Evolutionary conservation across 129 eudicot species (phyloP).

Genomic region (Flaveria sonorensis): DNA sequence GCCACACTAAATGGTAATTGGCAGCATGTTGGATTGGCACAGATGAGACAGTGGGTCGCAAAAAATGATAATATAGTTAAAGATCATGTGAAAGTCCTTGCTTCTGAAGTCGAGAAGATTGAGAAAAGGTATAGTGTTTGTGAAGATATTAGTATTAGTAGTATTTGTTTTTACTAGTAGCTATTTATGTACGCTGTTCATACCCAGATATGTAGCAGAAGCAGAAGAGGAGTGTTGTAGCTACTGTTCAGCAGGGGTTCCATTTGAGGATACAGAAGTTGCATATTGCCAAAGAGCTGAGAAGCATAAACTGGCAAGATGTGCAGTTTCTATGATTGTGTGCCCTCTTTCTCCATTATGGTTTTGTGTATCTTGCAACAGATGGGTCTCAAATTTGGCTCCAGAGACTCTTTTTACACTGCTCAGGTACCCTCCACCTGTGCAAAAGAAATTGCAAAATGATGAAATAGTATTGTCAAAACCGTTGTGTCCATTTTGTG

Average conservation of each 20-base stretch:
- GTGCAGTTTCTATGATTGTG: slow-evolving; percentile 68
- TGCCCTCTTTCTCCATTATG: slow-evolving; percentile 65
- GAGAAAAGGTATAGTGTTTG: slow-evolving; percentile 52
- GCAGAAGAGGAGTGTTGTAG: slow-evolving; percentile 50
- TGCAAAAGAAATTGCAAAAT: slow-evolving; percentile 23
- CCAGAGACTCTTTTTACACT: slow-evolving; percentile 53
- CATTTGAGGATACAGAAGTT: slow-evolving; percentile 64
- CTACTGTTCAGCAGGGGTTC: slow-evolving; percentile 70
- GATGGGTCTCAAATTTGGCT: slow-evolving; percentile 59
- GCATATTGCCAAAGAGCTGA: slow-evolving; percentile 57
- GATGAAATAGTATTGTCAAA: slow-evolving; percentile 21
- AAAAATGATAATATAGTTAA: slow-evolving; percentile 30
- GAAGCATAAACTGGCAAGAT: slow-evolving; percentile 61
- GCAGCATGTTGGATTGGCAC: slow-evolving; percentile 58
- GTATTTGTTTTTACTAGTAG: neutral
- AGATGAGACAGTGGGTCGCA: slow-evolving; percentile 71
- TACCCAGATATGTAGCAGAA: slow-evolving; percentile 35
- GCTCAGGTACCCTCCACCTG: slow-evolving; percentile 42
- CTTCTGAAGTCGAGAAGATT: slow-evolving; percentile 49
- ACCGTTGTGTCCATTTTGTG: slow-evolving; percentile 91
- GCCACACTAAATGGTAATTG: slow-evolving; percentile 44
- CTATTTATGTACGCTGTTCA: neutral
- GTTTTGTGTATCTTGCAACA: slow-evolving; percentile 77
- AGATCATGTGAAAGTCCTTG: slow-evolving; percentile 50
- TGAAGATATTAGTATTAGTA: neutral